Percentiles rank a stretch among this genome's conserved stretches.
Evolutionary conservation across 768 basidiomycete species (phyloP).

Genomic region (Auricularia auricula-judae): DNA sequence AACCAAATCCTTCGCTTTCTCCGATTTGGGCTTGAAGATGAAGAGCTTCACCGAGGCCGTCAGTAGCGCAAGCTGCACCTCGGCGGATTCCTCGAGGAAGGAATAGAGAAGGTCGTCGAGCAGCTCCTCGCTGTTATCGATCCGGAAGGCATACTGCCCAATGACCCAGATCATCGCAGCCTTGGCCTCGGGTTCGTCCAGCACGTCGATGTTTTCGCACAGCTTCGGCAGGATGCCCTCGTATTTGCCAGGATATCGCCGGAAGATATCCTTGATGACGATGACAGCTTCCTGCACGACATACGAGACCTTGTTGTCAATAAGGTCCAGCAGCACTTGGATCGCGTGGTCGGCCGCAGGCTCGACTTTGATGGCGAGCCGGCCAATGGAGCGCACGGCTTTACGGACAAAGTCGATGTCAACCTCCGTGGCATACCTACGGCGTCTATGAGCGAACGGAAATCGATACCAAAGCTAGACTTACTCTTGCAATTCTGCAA

Average conservation of each 20-base stretch:
- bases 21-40: slow-evolving; percentile 75
- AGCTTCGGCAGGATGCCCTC: slow-evolving; percentile 91
- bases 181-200: slow-evolving; percentile 96
- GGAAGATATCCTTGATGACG: slow-evolving; percentile 96
- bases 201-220: slow-evolving; percentile 80
- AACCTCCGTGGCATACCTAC: slow-evolving; percentile 93
- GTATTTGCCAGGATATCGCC: slow-evolving; percentile 92
- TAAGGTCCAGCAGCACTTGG: slow-evolving; percentile 68
- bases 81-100: slow-evolving; percentile 88
- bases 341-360: slow-evolving; percentile 85
- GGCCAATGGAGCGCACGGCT: slow-evolving; percentile 92
- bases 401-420: slow-evolving; percentile 98
- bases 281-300: slow-evolving; percentile 97
- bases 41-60: slow-evolving; percentile 96
- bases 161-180: slow-evolving; percentile 97
- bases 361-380: slow-evolving; percentile 95
- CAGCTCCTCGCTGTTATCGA: slow-evolving; percentile 92
- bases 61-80: slow-evolving; percentile 91
- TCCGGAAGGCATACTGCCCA: slow-evolving; percentile 90
- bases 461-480: slow-evolving; percentile 13
- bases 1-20: slow-evolving; percentile 78
- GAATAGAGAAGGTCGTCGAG: slow-evolving; percentile 83
- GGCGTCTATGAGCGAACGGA: not conserved
- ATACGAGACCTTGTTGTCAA: slow-evolving; percentile 89
- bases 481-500: slow-evolving; percentile 92